Evolutionary conservation across 2,329 filamentous ascomycete genomes (phyloP), one percentile per base, ranked within the genome.

Genomic region (Bipolaris zeicola): DNA sequence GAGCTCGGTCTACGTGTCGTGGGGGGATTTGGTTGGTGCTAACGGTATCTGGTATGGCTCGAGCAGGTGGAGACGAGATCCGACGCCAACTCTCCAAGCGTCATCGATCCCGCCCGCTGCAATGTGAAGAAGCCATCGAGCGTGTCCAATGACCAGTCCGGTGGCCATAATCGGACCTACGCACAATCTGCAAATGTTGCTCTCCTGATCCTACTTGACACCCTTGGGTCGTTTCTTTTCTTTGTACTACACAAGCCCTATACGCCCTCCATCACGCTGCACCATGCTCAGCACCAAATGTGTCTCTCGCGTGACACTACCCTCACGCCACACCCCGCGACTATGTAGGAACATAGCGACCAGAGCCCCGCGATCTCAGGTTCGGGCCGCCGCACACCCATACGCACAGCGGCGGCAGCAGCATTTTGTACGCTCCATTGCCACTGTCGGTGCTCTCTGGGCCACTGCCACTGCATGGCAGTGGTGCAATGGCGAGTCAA

Each of bases 341-440:
- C 47, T 60, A 61, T 69, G 59, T 64, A 70, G 70, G 52, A 64
- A 64, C 48, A 63, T 75, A 14, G 42, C 66, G 16, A 67, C 41
- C 39, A 66, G 64, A 44, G 34, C 55, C 6, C 53, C 61, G 37
- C 58, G 63, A 24, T 53, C 60, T 14, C 71, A 68, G 13, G 62
- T 64, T 6, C 61, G 71, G 18, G 61, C 67, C 7, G 68, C 69
- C 1, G 57, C 68, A 61, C 71, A 75, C 58, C 71, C 73, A 5
- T 78, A 80, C 51, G 78, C 78, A 18, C 71, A 78, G 24, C 74
- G 76, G 11, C 77, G 79, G 52, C 79, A 81, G 60, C 77, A 78
- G 56, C 78, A 80, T 34, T 77, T 82, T 45, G 66, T 76, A 41
- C 76, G 79, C 38, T 81, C 79, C 14, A 52, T 82, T 28, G 72